Evolutionary conservation across 2,329 filamentous ascomycete genomes (phyloP).

Genomic region (Nemania diffusa): DNA sequence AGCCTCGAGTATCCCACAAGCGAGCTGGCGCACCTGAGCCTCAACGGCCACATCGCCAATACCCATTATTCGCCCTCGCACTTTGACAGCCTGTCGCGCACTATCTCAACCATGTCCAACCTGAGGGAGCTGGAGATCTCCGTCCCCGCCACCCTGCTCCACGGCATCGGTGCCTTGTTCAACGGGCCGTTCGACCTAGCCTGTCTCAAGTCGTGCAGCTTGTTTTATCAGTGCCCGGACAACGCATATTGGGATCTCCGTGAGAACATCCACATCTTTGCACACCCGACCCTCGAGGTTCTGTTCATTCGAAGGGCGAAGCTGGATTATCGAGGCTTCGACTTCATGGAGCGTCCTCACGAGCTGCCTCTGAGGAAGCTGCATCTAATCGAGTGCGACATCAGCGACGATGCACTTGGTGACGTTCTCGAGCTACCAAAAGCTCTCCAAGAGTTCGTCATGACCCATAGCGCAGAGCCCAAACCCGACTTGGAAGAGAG

Average conservation of each 20-base stretch:
- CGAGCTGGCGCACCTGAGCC: slow-evolving; percentile 56
- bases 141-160: slow-evolving; percentile 56
- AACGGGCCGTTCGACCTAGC: slow-evolving; percentile 63
- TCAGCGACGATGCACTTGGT: slow-evolving; percentile 57
- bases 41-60: slow-evolving; percentile 51
- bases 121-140: slow-evolving; percentile 58
- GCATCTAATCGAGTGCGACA: slow-evolving; percentile 61
- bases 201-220: slow-evolving; percentile 57
- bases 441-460: slow-evolving; percentile 58
- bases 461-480: slow-evolving; percentile 56
- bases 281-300: slow-evolving; percentile 60
- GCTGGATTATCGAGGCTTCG: slow-evolving; percentile 60
- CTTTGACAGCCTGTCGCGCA: slow-evolving; percentile 58
- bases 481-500: slow-evolving; percentile 58
- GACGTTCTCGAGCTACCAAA: slow-evolving; percentile 58
- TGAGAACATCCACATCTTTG: slow-evolving; percentile 63
- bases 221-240: slow-evolving; percentile 59
- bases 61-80: slow-evolving; percentile 49
- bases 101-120: slow-evolving; percentile 62
- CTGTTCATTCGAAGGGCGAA: slow-evolving; percentile 58
- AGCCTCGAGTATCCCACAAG: slow-evolving; percentile 58
- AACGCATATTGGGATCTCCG: slow-evolving; percentile 61
- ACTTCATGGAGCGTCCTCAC: slow-evolving; percentile 59
- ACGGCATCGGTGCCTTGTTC: slow-evolving; percentile 61
- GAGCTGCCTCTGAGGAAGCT: slow-evolving; percentile 57